Evolutionary conservation across 2,329 filamentous ascomycete genomes (phyloP).

Genomic region (Xylaria sp.): DNA sequence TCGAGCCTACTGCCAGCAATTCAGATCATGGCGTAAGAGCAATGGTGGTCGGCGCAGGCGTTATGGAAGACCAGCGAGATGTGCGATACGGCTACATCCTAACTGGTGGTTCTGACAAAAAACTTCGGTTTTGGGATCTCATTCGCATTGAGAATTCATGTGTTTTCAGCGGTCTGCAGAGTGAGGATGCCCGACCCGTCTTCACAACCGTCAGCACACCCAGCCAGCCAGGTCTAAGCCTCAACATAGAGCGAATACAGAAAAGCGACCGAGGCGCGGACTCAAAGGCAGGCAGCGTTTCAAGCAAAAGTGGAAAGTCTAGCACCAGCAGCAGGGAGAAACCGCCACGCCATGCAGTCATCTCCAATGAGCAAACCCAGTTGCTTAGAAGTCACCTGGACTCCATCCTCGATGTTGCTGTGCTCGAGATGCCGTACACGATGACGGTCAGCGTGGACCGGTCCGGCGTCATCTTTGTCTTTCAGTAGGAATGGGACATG

Average conservation of each 20-base stretch:
- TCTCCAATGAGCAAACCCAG: conserved; percentile 87
- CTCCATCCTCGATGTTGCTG: conserved; percentile 85
- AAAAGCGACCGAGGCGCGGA: conserved; percentile 49
- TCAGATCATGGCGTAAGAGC: conserved; percentile 71
- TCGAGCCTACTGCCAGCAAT: conserved; percentile 68
- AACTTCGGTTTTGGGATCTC: conserved; percentile 94
- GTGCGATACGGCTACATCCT: conserved; percentile 85
- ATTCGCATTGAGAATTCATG: conserved; percentile 79
- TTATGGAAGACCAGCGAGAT: conserved; percentile 75
- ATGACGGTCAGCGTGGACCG: conserved; percentile 94
- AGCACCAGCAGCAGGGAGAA: conserved; percentile 51
- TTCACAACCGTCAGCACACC: conserved; percentile 73
- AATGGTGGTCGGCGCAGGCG: conserved; percentile 77
- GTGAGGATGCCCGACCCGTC: conserved; percentile 76
- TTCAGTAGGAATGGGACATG: conserved; percentile 51
- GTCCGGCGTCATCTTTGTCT: conserved; percentile 89
- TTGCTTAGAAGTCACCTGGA: conserved; percentile 89
- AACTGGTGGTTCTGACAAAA: conserved; percentile 89
- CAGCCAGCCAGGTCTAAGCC: conserved; percentile 58
- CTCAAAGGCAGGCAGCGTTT: conserved; percentile 36
- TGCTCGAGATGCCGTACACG: conserved; percentile 88
- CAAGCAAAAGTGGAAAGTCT: conserved; percentile 37
- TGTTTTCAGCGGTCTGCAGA: conserved; percentile 81
- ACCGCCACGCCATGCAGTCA: conserved; percentile 81
- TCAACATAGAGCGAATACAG: conserved; percentile 73